These are phyloP conservation scores for Penicillium sp. DNA, from an alignment of 2,329 filamentous ascomycete species.

Conservation along the genomic window DNA sequence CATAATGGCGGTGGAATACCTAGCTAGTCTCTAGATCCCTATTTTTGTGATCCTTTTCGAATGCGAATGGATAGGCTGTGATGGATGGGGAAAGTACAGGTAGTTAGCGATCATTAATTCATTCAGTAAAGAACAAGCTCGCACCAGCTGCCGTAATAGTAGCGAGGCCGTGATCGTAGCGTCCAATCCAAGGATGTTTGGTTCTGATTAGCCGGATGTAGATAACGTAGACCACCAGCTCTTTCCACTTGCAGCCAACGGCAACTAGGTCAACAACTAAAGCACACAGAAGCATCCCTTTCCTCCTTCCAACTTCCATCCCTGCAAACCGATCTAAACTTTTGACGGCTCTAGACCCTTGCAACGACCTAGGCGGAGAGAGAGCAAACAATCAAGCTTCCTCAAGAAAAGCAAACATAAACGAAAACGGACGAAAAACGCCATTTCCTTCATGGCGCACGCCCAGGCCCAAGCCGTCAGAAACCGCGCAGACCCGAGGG, in stretches of 20 bases:
- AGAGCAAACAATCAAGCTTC: too few relatives aligned
- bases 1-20: constrained; percentile 7
- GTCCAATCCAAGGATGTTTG: background rate
- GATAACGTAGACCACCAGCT: background rate
- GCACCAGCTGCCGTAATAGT: background rate
- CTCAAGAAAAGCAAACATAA: too few relatives aligned
- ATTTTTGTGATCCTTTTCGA: background rate
- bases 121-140: background rate
- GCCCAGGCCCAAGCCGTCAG: too few relatives aligned
- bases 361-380: too few relatives aligned
- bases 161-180: background rate
- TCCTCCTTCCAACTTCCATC: too few relatives aligned
- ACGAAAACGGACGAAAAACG: too few relatives aligned
- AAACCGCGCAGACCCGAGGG: too few relatives aligned
- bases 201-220: background rate
- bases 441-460: too few relatives aligned
- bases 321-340: too few relatives aligned
- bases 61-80: background rate
- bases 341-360: too few relatives aligned
- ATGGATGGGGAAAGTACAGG: background rate
- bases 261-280: background rate
- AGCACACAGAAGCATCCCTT: background rate
- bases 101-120: constrained; percentile 8
- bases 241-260: background rate
- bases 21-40: background rate